Percentiles rank a stretch among this genome's conserved stretches.
These are phyloP conservation scores for Acanthamoeba triangularis DNA, from an alignment of 208 protist species.

Conservation along the genomic window DNA sequence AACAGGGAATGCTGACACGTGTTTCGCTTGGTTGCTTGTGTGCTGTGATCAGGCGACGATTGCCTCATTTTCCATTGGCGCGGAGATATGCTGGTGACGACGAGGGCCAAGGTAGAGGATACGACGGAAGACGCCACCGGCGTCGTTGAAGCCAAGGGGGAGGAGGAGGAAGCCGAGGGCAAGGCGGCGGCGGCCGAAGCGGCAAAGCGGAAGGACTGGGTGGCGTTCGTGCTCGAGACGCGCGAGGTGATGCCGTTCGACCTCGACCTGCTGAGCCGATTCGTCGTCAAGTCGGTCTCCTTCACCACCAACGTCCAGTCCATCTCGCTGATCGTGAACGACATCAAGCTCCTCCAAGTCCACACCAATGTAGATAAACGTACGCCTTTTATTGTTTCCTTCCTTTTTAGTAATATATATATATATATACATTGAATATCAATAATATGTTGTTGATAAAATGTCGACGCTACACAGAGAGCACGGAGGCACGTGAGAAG, in stretches of 20 bases:
- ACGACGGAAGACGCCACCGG: background rate
- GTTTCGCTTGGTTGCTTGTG: too few species aligned
- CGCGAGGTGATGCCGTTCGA: constrained; percentile 52
- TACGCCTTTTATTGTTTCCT: background rate
- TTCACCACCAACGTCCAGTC: constrained; percentile 60
- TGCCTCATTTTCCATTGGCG: constrained; percentile 65
- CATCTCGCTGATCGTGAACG: constrained; percentile 46
- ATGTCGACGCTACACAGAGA: background rate
- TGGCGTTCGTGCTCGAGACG: constrained; percentile 58
- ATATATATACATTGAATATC: background rate
- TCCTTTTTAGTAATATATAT: background rate
- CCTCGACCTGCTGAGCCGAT: constrained; percentile 57
- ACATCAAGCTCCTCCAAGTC: background rate
- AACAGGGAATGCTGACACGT: too few species aligned
- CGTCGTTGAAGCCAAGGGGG: background rate
- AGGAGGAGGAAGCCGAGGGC: background rate
- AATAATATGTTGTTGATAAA: too few species aligned
- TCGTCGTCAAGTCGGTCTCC: constrained; percentile 56
- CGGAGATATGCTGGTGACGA: constrained; percentile 34
- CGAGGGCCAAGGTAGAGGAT: constrained; percentile 3
- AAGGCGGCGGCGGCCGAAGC: background rate
- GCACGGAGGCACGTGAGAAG: background rate
- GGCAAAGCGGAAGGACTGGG: constrained; percentile 39
- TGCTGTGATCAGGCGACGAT: background rate
- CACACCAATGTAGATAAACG: constrained; percentile 19